These are phyloP conservation scores for Fagopyrum homotropicum DNA, from an alignment of 148 eudicot genomes.

Conservation along the genomic window DNA sequence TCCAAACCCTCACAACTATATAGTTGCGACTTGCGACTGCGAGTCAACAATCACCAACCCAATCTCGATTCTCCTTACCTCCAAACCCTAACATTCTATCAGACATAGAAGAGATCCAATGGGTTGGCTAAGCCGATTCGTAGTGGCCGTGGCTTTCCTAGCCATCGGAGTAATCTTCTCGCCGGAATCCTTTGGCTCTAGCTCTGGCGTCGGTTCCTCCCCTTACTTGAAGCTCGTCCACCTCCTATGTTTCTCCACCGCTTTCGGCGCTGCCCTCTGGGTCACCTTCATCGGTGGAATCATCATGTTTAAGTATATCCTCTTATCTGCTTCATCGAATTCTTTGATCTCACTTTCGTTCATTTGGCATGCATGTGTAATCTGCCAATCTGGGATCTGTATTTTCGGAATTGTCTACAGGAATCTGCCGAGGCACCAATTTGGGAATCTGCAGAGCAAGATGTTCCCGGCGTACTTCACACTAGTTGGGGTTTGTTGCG, in stretches of 20 bases:
- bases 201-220: constrained; percentile 27
- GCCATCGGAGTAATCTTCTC: constrained; percentile 76
- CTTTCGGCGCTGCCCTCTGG: constrained; percentile 95
- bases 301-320: constrained; percentile 86
- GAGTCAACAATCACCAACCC: neutral
- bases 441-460: constrained; percentile 96
- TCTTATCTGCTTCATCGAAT: neutral
- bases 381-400: neutral
- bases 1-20: too few relatives aligned
- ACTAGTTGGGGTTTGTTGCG: constrained; percentile 85
- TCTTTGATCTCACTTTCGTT: neutral
- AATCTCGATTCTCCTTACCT: neutral
- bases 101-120: constrained; percentile 15
- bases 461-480: constrained; percentile 96
- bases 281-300: constrained; percentile 97
- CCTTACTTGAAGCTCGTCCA: constrained; percentile 53
- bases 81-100: neutral
- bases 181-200: constrained; percentile 71
- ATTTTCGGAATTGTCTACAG: constrained; percentile 20
- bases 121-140: constrained; percentile 79
- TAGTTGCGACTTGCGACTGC: neutral
- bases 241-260: constrained; percentile 81
- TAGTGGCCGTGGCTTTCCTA: constrained; percentile 60
- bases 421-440: constrained; percentile 92
- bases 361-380: neutral